These are phyloP conservation scores for Erodium moschatum DNA, from an alignment of 441 rosid genomes.

Conservation along the genomic window DNA sequence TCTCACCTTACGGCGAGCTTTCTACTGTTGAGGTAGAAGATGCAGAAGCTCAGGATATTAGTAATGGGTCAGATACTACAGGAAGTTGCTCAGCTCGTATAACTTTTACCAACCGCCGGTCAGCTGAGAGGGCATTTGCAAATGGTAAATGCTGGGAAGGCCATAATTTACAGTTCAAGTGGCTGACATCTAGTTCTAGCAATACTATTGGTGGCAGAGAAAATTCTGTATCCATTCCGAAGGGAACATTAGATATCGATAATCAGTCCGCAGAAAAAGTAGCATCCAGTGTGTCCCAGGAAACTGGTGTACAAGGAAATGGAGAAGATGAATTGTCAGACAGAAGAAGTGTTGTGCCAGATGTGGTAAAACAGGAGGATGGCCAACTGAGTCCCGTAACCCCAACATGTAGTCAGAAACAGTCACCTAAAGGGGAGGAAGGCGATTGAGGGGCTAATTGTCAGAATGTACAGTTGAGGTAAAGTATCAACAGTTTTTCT, in stretches of 20 bases:
- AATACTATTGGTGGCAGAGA: constrained; percentile 30
- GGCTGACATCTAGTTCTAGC: constrained; percentile 45
- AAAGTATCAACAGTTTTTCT: constrained; percentile 28
- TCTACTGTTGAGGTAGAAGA: constrained; percentile 63
- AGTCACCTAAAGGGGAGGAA: constrained; percentile 22
- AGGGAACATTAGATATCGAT: constrained; percentile 25
- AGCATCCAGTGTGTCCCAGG: constrained; percentile 25
- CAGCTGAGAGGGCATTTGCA: constrained; percentile 75
- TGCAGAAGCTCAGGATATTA: constrained; percentile 28
- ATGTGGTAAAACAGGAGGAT: constrained; percentile 24
- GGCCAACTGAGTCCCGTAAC: constrained; percentile 19
- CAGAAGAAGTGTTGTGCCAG: constrained; percentile 20
- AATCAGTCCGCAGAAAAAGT: constrained; percentile 26
- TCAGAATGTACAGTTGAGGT: constrained; percentile 55
- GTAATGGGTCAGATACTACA: constrained; percentile 24
- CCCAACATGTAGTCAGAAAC: constrained; percentile 24
- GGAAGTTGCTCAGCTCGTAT: constrained; percentile 45
- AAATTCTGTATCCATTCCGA: constrained; percentile 26
- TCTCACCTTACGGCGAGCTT: constrained; percentile 68
- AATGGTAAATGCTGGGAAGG: constrained; percentile 85
- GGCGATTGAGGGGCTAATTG: constrained; percentile 28
- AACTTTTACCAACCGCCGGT: constrained; percentile 45
- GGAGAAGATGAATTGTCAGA: constrained; percentile 35
- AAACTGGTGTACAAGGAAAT: constrained; percentile 31
- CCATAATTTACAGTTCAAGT: constrained; percentile 52